Evolutionary conservation across 2,329 filamentous ascomycete genomes (phyloP), one percentile per base, ranked within the genome.

Genomic region (Penicillium brevicompactum): DNA sequence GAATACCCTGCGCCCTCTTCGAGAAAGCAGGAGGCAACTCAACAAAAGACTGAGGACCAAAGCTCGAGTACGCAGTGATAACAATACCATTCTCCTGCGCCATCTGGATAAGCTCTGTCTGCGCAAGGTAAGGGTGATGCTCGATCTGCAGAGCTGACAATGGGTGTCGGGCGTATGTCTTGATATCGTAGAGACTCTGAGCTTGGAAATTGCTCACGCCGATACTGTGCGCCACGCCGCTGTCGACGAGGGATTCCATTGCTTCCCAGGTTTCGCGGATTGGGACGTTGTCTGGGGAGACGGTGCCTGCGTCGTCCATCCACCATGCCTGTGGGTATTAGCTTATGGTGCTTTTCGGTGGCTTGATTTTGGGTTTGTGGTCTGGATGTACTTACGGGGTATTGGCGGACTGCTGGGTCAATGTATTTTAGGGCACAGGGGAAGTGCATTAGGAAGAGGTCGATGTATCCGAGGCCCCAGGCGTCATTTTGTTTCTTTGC

Each of bases 161-260:
- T 13, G 50, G 50, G 34, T 54, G 38, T 10, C 48, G 42, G 11
- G 55, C 51, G 9, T 57, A 57, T 22, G 37, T 54, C n/a, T 47
- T 41, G 16, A 57, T 51, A 27, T 57, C 55, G 24, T 54, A 54
- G 7, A 57, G 46, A 6, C 46, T 51, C n/a, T 54, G 51, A 2
- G 51, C 51, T n/a, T 57, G 50, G 47, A 57, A 57, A 24, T 57
- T 57, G 44, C 55, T 57, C 9, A 57, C 51, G 18, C 55, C 55
- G 30, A 57, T 54, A 22, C 55, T 54, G 43, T 47, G 47, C 11
- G 51, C 55, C n/a, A 57, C 44, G 34, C 55, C 55, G 31, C 32
- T 45, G 22, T 57, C 51, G 14, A 57, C 55, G 22, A 57, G 31
- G 13, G 49, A 34, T 14, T 57, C 55, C 51, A 57, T 54, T 2